Base-by-base conservation (phyloP, 2,329 filamentous ascomycete genomes). In the Ophioceras dolichostomum region DNA sequence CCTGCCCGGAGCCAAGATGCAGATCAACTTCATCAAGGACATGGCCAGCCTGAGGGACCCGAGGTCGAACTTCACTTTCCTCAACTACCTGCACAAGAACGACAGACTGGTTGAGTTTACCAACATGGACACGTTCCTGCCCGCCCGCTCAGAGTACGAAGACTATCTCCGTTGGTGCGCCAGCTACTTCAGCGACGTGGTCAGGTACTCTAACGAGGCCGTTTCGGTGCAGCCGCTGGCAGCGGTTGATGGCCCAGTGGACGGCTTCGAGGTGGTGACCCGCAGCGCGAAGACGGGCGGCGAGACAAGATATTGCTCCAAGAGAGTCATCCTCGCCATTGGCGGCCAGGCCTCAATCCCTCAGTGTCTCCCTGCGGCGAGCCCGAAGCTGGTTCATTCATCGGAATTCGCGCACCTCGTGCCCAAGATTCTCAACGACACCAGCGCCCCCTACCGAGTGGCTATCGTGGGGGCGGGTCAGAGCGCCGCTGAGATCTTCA, bases 1-100 rank as follows among this genome's bases (percentile, higher is more conserved):
- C 41, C 73, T 96, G 3, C 85, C 87, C 0, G 88, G 87, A 5
- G 84, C 88, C 37, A 87, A 83, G 62, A 96, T 96, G 89, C 89
- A 96, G 56, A 96, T 96, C 49, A 93, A 85, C 9, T 96, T 94
- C 64, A 73, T 96, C 63, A 96, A 96, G 64, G 89, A 96, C 55
- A 74, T 96, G 57, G 89, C 89, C 4, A 91, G 85, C 4, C 68
- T 94, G 47, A 74, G 89, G 40, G 79, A 96, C 55, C 89, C 89
- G 7, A 76, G 82, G 45, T 94, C 84, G 46, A 73, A 87, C 50
- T 96, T 96, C 59, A 96, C 89, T 12, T 96, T 95, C 61, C 67
- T 94, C 53, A 95, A 95, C 61, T 96, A 96, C 57, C 73, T 96
- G 10, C 83, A 93, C 62, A 62, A 73, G 48, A 81, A 93, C 49